phyloP scores from a whole-genome alignment of 306 rosid species.

The Inga leiocalycina region DNA sequence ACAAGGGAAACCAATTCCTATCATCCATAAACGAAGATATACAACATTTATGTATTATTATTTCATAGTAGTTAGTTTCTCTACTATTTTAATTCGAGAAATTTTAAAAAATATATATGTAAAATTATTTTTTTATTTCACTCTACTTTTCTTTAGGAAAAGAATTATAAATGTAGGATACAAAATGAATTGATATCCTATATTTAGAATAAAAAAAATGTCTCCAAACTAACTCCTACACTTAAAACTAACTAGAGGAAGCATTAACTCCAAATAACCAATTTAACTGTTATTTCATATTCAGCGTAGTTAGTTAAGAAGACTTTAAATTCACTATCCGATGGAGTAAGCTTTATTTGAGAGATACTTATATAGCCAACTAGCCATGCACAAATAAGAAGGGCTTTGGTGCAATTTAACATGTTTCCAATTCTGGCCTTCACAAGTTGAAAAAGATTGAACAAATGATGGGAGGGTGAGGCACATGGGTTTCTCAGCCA shows the following conservation, averaged over 20 bases:
- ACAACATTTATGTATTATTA: not conserved
- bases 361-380: not conserved
- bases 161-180: too few species aligned
- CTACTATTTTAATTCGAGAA: not conserved
- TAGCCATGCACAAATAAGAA: not conserved
- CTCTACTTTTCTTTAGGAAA: not conserved
- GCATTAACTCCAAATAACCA: too few species aligned
- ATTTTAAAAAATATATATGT: not conserved
- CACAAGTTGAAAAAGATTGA: not conserved
- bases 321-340: too few species aligned
- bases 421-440: not conserved
- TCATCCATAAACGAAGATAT: not conserved
- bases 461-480: not conserved
- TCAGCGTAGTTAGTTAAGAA: too few species aligned
- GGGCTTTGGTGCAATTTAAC: not conserved
- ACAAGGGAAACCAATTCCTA: not conserved
- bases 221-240: too few species aligned
- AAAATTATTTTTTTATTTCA: not conserved
- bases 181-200: too few species aligned
- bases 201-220: too few species aligned
- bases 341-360: too few species aligned
- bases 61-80: not conserved
- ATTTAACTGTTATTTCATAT: too few species aligned
- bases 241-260: too few species aligned
- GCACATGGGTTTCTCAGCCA: slow-evolving; percentile 29